Evolutionary conservation across 768 basidiomycete species (phyloP).

Genomic region (Russula vinacea): DNA sequence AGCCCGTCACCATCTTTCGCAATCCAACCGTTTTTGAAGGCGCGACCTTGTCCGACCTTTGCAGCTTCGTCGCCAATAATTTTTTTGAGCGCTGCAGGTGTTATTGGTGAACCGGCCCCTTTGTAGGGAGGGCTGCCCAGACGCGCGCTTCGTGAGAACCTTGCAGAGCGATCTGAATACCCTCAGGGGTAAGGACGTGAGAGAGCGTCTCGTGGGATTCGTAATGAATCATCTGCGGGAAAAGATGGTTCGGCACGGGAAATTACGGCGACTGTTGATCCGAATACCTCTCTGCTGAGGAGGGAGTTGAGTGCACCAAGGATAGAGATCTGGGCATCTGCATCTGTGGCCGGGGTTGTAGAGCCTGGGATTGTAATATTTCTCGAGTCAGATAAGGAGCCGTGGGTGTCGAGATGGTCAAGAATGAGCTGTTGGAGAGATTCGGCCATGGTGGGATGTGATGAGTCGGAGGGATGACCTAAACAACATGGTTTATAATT

Average conservation of each 20-base stretch:
- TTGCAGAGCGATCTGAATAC: constrained; percentile 65
- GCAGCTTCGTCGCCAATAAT: constrained; percentile 81
- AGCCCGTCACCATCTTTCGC: constrained; percentile 85
- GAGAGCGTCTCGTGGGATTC: constrained; percentile 72
- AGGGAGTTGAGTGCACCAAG: constrained; percentile 92
- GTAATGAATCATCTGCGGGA: constrained; percentile 73
- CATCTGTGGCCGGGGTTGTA: constrained; percentile 51
- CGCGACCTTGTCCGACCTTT: constrained; percentile 91
- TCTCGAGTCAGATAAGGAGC: constrained; percentile 65
- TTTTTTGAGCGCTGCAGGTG: constrained; percentile 65
- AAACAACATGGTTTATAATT: not conserved
- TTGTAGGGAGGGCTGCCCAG: constrained; percentile 76
- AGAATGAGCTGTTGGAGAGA: constrained; percentile 76
- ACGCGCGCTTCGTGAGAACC: constrained; percentile 97
- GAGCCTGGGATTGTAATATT: constrained; percentile 64
- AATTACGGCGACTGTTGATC: constrained; percentile 1
- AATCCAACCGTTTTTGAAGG: constrained; percentile 98
- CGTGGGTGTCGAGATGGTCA: constrained; percentile 58
- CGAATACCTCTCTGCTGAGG: constrained; percentile 28
- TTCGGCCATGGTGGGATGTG: constrained; percentile 58
- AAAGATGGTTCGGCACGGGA: constrained; percentile 21
- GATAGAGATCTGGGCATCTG: constrained; percentile 79
- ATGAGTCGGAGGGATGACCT: not conserved
- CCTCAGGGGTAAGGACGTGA: constrained; percentile 80
- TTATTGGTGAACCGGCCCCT: constrained; percentile 64